Percentiles rank a stretch among this genome's conserved stretches.
These are phyloP conservation scores for Golubevia pallescens DNA, from an alignment of 1,284 basidiomycete genomes.

Conservation along the genomic window DNA sequence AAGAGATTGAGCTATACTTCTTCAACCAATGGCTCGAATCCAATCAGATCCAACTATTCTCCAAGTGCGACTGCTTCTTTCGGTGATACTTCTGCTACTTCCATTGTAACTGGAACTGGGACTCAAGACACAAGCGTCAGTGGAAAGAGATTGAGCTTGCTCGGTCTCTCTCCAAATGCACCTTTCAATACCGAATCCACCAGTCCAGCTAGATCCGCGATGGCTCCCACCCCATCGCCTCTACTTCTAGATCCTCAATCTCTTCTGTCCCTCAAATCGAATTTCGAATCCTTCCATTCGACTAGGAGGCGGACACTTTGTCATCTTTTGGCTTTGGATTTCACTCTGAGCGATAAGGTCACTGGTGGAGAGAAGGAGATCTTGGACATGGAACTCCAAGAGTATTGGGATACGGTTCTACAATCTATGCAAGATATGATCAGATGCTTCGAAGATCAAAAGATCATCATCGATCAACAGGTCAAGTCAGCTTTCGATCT, in stretches of 20 bases:
- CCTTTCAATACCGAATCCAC: neutral
- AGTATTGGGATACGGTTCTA: conserved; percentile 13
- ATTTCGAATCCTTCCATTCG: conserved; percentile 49
- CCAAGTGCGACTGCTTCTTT: neutral
- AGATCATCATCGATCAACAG: conserved; percentile 6
- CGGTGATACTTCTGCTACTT: neutral
- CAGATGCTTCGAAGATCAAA: conserved; percentile 10
- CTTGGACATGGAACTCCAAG: neutral
- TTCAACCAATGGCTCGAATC: too few species aligned
- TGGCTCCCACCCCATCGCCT: conserved; percentile 1
- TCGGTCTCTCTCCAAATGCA: neutral
- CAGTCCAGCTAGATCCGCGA: neutral
- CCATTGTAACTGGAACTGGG: neutral
- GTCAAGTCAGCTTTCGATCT: conserved; percentile 3
- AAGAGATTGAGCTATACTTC: conserved; percentile 46
- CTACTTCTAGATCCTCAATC: conserved; percentile 24
- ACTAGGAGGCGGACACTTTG: conserved; percentile 29
- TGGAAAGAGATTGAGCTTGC: neutral
- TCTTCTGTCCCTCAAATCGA: conserved; percentile 33
- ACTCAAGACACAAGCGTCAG: neutral
- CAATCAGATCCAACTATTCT: neutral
- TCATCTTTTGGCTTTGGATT: conserved; percentile 37
- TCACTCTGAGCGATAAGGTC: conserved; percentile 11
- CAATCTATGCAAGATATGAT: conserved; percentile 6
- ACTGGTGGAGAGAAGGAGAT: neutral